Conservation (phyloP, 2,329 filamentous ascomycete species). For the Penicillium sclerotiorum region DNA sequence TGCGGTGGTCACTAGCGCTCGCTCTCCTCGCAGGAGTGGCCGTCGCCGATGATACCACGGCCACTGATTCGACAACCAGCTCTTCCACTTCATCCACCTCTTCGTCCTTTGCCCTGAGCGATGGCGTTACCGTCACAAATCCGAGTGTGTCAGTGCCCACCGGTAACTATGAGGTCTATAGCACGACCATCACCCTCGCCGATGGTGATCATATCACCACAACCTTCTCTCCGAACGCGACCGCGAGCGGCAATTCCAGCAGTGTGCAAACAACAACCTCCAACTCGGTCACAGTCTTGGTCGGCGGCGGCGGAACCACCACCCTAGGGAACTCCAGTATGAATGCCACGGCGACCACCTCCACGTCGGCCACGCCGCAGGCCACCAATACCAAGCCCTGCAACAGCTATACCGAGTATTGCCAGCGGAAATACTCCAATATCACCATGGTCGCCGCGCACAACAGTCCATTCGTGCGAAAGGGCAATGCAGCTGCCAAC, state of each 20-base stretch:
- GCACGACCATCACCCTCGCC: conserved; percentile 36
- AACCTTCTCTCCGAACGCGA: conserved; percentile 33
- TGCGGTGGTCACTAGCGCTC: conserved; percentile 21
- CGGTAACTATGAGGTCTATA: conserved; percentile 44
- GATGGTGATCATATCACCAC: conserved; percentile 29
- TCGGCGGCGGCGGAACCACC: conserved; percentile 43
- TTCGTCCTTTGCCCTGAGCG: conserved; percentile 15
- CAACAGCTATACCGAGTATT: conserved; percentile 78
- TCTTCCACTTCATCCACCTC: conserved; percentile 4
- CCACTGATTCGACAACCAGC: conserved; percentile 11
- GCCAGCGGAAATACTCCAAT: conserved; percentile 75
- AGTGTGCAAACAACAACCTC: conserved; percentile 34
- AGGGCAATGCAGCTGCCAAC: conserved; percentile 74
- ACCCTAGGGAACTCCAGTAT: conserved; percentile 51
- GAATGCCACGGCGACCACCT: conserved; percentile 48
- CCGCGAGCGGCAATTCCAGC: conserved; percentile 30
- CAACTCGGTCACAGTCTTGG: conserved; percentile 43
- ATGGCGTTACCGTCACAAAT: conserved; percentile 23
- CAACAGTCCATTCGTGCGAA: conserved; percentile 75
- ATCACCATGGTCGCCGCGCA: conserved; percentile 77
- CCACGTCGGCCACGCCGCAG: conserved; percentile 49
- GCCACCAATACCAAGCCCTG: conserved; percentile 73
- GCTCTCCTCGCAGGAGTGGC: conserved; percentile 17
- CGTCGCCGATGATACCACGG: conserved; percentile 7
- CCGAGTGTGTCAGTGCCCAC: conserved; percentile 35